phyloP scores from a whole-genome alignment of 2,329 filamentous ascomycete species.

The Ophiostoma perfectum region DNA sequence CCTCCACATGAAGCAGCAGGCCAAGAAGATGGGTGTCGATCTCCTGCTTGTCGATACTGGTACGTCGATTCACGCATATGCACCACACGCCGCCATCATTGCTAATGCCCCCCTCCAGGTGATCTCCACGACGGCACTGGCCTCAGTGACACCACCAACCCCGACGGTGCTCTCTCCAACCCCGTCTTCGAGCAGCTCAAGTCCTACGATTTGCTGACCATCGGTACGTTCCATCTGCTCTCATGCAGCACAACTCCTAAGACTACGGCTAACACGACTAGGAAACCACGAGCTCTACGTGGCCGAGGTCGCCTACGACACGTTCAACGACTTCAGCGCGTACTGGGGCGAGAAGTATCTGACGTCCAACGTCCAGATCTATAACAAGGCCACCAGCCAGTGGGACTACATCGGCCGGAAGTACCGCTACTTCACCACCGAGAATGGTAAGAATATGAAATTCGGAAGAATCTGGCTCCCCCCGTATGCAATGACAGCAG shows the following conservation, averaged over 20 bases:
- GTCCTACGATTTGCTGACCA: constrained; percentile 41
- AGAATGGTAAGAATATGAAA: constrained; percentile 27
- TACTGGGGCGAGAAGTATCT: constrained; percentile 47
- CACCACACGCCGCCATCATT: not conserved
- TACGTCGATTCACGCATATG: constrained; percentile 26
- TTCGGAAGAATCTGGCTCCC: not conserved
- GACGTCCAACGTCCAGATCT: constrained; percentile 43
- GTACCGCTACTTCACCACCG: constrained; percentile 42
- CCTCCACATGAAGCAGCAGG: constrained; percentile 54
- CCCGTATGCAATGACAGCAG: no score
- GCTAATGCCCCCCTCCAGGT: constrained; percentile 27
- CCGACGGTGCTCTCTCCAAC: constrained; percentile 51
- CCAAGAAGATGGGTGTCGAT: constrained; percentile 52
- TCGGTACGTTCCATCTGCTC: constrained; percentile 27
- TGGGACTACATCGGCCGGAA: constrained; percentile 42
- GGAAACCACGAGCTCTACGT: constrained; percentile 63
- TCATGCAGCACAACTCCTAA: not conserved
- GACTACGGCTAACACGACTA: constrained; percentile 17
- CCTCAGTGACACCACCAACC: constrained; percentile 53
- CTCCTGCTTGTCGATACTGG: constrained; percentile 57
- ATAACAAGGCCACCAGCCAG: constrained; percentile 36
- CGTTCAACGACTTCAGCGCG: constrained; percentile 53
- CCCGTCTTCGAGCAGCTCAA: constrained; percentile 39
- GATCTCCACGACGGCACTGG: constrained; percentile 64
- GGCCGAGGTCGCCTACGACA: constrained; percentile 56